These are phyloP conservation scores for Tetrapisispora nanseiensis DNA, from an alignment of 805 yeast species.

Conservation along the genomic window DNA sequence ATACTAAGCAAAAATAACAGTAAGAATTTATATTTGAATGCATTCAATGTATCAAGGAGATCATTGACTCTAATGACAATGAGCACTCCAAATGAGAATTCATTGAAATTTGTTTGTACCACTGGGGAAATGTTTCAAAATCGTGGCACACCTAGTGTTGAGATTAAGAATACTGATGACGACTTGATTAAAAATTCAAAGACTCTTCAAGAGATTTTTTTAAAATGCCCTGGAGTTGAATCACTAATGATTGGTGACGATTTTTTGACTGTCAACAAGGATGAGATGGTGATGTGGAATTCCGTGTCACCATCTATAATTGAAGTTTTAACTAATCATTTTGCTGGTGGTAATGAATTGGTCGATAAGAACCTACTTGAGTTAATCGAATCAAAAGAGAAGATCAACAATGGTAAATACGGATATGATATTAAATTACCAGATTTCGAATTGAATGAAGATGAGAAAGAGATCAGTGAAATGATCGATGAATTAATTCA, in stretches of 20 bases:
- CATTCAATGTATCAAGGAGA: constrained; percentile 4
- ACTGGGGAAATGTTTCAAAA: constrained; percentile 29
- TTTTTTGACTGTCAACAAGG: constrained; percentile 63
- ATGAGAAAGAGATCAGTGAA: constrained; percentile 69
- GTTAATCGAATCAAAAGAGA: constrained; percentile 25
- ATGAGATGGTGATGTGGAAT: constrained; percentile 59
- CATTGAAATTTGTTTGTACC: constrained; percentile 49
- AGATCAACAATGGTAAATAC: constrained; percentile 8
- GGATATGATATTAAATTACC: constrained; percentile 27
- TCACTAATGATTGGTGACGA: constrained; percentile 67
- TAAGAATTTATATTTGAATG: background rate
- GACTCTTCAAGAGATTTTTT: constrained; percentile 48
- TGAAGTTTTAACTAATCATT: constrained; percentile 23
- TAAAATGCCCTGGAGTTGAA: constrained; percentile 42
- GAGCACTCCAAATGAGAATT: constrained; percentile 68
- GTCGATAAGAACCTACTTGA: constrained; percentile 22
- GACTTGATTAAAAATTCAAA: constrained; percentile 41
- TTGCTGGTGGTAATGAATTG: constrained; percentile 23
- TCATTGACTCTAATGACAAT: constrained; percentile 33
- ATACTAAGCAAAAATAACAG: background rate
- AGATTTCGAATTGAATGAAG: constrained; percentile 37
- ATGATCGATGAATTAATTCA: constrained; percentile 88
- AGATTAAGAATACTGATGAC: constrained; percentile 27
- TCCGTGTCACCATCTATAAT: constrained; percentile 57
- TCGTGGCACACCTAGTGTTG: constrained; percentile 26